Conservation (phyloP, 1,139 yeast species). For the Kluyveromyces sp. region DNA sequence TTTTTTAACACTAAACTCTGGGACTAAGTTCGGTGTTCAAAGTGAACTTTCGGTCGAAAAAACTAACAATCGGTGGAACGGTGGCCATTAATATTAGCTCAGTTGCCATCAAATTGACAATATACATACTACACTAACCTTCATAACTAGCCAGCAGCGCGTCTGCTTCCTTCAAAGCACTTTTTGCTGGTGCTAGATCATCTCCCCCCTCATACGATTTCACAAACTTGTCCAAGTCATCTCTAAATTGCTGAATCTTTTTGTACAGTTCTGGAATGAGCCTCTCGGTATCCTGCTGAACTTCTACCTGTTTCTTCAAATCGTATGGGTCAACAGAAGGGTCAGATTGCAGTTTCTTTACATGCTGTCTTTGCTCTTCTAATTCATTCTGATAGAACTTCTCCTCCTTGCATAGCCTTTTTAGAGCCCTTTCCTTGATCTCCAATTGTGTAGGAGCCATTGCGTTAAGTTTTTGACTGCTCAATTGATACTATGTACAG, state of each 20-base stretch:
- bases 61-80: no score
- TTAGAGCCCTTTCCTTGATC: slow-evolving; percentile 69
- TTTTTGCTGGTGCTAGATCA: slow-evolving; percentile 25
- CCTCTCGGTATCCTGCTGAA: slow-evolving; percentile 59
- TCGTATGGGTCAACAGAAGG: slow-evolving; percentile 59
- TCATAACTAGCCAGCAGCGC: slow-evolving; percentile 12
- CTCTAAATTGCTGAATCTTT: slow-evolving; percentile 46
- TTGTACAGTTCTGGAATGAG: slow-evolving; percentile 57
- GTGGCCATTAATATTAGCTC: no score
- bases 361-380: slow-evolving; percentile 49
- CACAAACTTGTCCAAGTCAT: slow-evolving; percentile 39
- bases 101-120: no score
- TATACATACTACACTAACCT: background rate
- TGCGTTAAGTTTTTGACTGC: background rate
- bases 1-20: no score
- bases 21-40: no score
- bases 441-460: slow-evolving; percentile 77
- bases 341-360: slow-evolving; percentile 36
- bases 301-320: slow-evolving; percentile 57
- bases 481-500: background rate
- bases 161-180: slow-evolving; percentile 23
- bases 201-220: slow-evolving; percentile 39
- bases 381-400: slow-evolving; percentile 57
- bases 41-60: no score
- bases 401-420: slow-evolving; percentile 69